Base-by-base conservation (phyloP, 305 asterid species). In the Fraxinus greggii region DNA sequence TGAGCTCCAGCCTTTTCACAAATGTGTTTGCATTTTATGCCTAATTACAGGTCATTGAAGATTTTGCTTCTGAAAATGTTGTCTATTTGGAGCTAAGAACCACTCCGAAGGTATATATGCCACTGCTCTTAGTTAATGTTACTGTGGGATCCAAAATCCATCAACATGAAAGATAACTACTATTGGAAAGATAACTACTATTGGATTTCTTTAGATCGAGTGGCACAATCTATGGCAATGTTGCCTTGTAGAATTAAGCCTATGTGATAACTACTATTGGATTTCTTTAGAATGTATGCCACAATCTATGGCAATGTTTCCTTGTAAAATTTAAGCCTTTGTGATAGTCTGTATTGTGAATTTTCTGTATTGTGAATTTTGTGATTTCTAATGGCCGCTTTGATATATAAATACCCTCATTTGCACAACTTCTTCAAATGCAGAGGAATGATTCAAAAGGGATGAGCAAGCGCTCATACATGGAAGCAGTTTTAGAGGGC, bases 31-130 rank as follows among this genome's bases (percentile, higher is more conserved):
- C 19, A 63, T 63, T 63, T 54, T 63, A 63, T 63, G 72, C 72
- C 72, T 24, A 24, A 63, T 77, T 76, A 80, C 86, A 95, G 98
- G 98, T 93, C 24, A 78, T 94, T 84, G 98, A 94, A 90, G 98
- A 95, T 88, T 95, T 95, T 86, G 94, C 97, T 45, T 95, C 96
- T 35, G 99, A 95, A 83, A 95, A 92, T 83, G 99, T 94, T 82
- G 90, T 92, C 76, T 94, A 94, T 84, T 89, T 95, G 90, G 98
- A 95, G 84, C 78, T 95, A 61, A 92, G 99, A 89, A 94, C 99
- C 7, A 95, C 99, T 80, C 99, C 99, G 0, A 95, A 95, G 98
- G 98, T 94, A 85, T 67, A 77, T 19, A 51, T 38, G 31, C 24
- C 54, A 17, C 80, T 84, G 48, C 78, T 61, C 19, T 63, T 63